Percentiles rank a stretch among this genome's conserved stretches.
Evolutionary conservation across 495 filamentous ascomycete species (phyloP).

Genomic region (Massariosphaeria phaeospora): DNA sequence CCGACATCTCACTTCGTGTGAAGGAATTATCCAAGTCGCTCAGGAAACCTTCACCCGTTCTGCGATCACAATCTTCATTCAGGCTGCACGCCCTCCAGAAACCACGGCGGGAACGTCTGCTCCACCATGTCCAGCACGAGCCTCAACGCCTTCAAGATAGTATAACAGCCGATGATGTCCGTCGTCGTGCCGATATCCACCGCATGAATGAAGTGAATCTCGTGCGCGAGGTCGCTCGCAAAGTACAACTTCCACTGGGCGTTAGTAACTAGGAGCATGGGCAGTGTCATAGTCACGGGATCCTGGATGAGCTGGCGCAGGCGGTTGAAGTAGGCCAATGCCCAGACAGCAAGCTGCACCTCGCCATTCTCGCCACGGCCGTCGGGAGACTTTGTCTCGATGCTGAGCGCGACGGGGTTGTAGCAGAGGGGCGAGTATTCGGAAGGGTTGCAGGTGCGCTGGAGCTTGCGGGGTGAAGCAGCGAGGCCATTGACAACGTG

Average conservation of each 20-base stretch:
- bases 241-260: slow-evolving; percentile 23
- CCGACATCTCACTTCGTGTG: no score
- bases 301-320: slow-evolving; percentile 19
- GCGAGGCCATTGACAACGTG: slow-evolving; percentile 20
- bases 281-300: slow-evolving; percentile 21
- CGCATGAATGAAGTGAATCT: slow-evolving; percentile 28
- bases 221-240: slow-evolving; percentile 17
- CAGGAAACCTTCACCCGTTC: no score
- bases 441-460: slow-evolving; percentile 24
- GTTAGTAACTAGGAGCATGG: slow-evolving; percentile 22
- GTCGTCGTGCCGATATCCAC: slow-evolving; percentile 26
- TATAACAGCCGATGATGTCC: slow-evolving; percentile 27
- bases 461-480: slow-evolving; percentile 16
- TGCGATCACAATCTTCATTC: no score
- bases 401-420: slow-evolving; percentile 20
- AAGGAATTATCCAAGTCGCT: no score
- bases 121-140: slow-evolving; percentile 12
- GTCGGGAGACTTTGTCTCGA: slow-evolving; percentile 27
- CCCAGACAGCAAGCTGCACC: slow-evolving; percentile 27
- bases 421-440: slow-evolving; percentile 27
- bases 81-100: slow-evolving; percentile 15
- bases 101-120: slow-evolving; percentile 16
- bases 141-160: slow-evolving; percentile 20
- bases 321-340: slow-evolving; percentile 30
- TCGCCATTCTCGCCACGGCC: slow-evolving; percentile 16